A percentile compares a stretch with the other conserved stretches of the same genome.
Evolutionary conservation across 106 monocot genomes (phyloP).

Genomic region (Vanilla planifolia): DNA sequence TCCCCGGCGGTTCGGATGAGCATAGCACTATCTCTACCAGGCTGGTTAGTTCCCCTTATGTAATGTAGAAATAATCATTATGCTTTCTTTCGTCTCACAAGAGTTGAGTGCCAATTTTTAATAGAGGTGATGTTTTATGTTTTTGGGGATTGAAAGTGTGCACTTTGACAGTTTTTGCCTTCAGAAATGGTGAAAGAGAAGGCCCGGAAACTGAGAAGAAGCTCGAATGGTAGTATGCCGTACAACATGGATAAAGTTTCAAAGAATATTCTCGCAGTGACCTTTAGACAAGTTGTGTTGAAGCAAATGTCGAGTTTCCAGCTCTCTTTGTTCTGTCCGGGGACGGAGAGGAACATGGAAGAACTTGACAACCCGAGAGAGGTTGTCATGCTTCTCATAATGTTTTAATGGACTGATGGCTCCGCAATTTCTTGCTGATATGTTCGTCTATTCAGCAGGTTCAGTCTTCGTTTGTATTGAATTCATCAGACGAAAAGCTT

Average conservation of each 20-base stretch:
- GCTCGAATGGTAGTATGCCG: conserved; percentile 30
- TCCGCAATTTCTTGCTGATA: conserved; percentile 3
- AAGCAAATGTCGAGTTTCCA: conserved; percentile 61
- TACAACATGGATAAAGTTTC: conserved; percentile 11
- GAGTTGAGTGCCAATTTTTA: too few relatives aligned
- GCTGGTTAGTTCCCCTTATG: conserved; percentile 44
- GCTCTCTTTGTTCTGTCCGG: conserved; percentile 51
- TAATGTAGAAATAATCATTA: not conserved
- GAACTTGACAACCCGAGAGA: conserved; percentile 52
- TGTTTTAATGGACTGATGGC: not conserved
- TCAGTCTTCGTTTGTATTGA: conserved; percentile 27
- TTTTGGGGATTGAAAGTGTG: not conserved
- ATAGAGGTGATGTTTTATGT: too few relatives aligned
- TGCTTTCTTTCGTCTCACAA: not conserved
- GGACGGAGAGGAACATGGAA: conserved; percentile 65
- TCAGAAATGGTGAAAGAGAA: conserved; percentile 72
- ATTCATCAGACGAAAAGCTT: conserved; percentile 48
- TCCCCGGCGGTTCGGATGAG: conserved; percentile 35
- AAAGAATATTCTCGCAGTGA: conserved; percentile 77
- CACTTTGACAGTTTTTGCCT: conserved; percentile 66
- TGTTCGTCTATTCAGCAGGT: conserved; percentile 34
- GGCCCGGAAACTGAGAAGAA: conserved; percentile 46
- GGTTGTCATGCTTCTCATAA: conserved; percentile 19
- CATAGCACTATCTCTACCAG: conserved; percentile 66
- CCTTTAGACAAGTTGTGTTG: conserved; percentile 86